Evolutionary conservation across 108 stramenopile species (phyloP), one percentile per base, ranked within the genome.

Genomic region (Fragilaria crotonensis): DNA sequence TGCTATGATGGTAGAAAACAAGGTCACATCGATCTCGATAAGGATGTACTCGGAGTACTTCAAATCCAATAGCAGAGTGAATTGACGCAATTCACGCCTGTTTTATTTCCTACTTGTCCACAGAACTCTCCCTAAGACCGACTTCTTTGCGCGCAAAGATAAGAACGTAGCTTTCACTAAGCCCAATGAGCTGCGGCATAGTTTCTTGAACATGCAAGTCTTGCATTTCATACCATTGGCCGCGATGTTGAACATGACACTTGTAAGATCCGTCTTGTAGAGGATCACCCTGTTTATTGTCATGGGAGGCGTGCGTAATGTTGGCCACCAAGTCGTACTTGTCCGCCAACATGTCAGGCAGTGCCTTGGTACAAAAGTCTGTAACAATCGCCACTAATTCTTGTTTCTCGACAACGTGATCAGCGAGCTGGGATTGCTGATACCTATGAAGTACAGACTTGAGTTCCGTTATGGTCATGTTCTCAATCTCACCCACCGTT

Each of bases 171-270:
- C 94, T 85, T 63, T 99, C 99, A 33, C 85, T 84, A 5, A 98
- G 63, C 5, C 94, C 96, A 59, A 99, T 95, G 47, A 93, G 78
- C 56, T 99, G 96, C 17, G 99, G 90, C 88, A 95, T 93, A 5
- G 93, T 96, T 61, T 96, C 95, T 45, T 77, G 72, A 2, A 98
- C 96, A 55, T 91, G 85, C 48, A 97, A 64, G 60, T 99, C 97
- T 47, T 98, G 93, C 54, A 96, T 87, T 52, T 98, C 97, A 58
- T 93, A 98, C 98, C 98, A 99, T 56, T 96, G 95, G 3, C 83
- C 87, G 60, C 76, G 75, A 60, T 95, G 94, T 52, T 88, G 84
- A 22, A 96, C 92, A 60, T 97, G 95, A 30, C 90, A 96, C 54
- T 84, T 73, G 62, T 96, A 96, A 7, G 75, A 78, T 18, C 95